Evolutionary conservation across 2,329 filamentous ascomycete species (phyloP), one percentile per base, ranked within the genome.

Genomic region (Aulographum hederae): DNA sequence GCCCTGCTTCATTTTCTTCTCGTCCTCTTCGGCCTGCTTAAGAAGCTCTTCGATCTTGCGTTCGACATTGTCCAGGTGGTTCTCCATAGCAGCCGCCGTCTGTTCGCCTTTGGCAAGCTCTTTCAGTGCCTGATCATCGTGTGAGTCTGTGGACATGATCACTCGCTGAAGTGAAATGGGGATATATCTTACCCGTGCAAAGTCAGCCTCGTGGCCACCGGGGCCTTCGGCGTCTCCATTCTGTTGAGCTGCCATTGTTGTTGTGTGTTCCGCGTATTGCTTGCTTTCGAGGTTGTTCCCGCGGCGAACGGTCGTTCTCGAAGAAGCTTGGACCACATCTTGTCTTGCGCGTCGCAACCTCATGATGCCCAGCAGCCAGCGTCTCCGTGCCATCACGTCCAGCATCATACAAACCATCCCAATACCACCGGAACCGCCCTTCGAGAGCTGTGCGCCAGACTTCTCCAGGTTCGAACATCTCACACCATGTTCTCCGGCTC

Each of bases 401-500:
- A n/a, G n/a, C n/a, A n/a, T n/a, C n/a, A n/a, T n/a, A n/a, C n/a
- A n/a, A n/a, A n/a, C n/a, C n/a, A n/a, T n/a, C n/a, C n/a, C n/a
- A n/a, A n/a, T n/a, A n/a, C n/a, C n/a, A n/a, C n/a, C n/a, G n/a
- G n/a, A n/a, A n/a, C n/a, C n/a, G n/a, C n/a, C n/a, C n/a, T n/a
- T 25, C 21, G 23, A 26, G 20, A 16, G 18, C 23, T 13, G 21
- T 27, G 16, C 31, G 20, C 31, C 11, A 19, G 26, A n/a, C 32
- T 31, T 16, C 17, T 20, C 32, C 5, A 17, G 34, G 13, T 38
- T 30, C 19, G 40, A 21, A 11, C 31, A 28, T 39, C 39, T 23
- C 38, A 37, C 45, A 50, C 47, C 57, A 94, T 94, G 86, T 95
- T 81, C 61, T 89, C 82, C 42, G 81, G 77, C 53, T 79, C 81